Percentiles rank a stretch among this genome's conserved stretches.
phyloP scores from a whole-genome alignment of 139 green algal species.

The Chlamydomonas incerta region DNA sequence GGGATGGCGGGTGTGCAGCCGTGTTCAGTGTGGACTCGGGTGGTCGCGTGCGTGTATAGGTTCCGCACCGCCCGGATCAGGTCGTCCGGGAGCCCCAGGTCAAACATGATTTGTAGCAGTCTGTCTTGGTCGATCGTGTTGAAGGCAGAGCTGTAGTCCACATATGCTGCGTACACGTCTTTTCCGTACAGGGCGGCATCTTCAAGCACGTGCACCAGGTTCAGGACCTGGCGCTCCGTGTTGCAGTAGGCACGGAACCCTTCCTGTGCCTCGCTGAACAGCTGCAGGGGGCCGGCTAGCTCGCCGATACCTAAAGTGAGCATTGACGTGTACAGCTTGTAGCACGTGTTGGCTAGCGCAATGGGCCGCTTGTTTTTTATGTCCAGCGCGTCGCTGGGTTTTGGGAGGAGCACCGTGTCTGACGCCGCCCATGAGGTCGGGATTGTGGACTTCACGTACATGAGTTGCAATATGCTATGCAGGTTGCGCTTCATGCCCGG shows the following conservation, averaged over 20 bases:
- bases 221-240: slow-evolving; percentile 7
- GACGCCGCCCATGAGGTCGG: not conserved
- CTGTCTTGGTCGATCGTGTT: slow-evolving; percentile 57
- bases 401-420: not conserved
- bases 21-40: too few species aligned
- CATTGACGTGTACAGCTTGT: not conserved
- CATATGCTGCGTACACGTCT: slow-evolving; percentile 46
- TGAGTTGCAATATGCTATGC: not conserved
- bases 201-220: slow-evolving; percentile 43
- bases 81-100: slow-evolving; percentile 52
- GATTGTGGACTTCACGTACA: not conserved
- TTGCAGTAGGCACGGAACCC: slow-evolving; percentile 30
- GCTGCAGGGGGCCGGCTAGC: not conserved
- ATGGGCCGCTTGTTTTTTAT: not conserved
- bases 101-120: slow-evolving; percentile 49
- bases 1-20: not conserved
- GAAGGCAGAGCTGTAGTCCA: slow-evolving; percentile 60
- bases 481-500: not conserved
- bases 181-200: slow-evolving; percentile 27
- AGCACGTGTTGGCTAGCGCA: not conserved
- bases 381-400: not conserved
- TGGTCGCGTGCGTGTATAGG: not conserved
- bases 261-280: slow-evolving; percentile 27
- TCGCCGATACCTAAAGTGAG: not conserved
- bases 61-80: slow-evolving; percentile 46